Percentiles rank a stretch among this genome's conserved stretches.
Evolutionary conservation across 495 filamentous ascomycete genomes (phyloP).

Genomic region (Aspergillus baeticus): DNA sequence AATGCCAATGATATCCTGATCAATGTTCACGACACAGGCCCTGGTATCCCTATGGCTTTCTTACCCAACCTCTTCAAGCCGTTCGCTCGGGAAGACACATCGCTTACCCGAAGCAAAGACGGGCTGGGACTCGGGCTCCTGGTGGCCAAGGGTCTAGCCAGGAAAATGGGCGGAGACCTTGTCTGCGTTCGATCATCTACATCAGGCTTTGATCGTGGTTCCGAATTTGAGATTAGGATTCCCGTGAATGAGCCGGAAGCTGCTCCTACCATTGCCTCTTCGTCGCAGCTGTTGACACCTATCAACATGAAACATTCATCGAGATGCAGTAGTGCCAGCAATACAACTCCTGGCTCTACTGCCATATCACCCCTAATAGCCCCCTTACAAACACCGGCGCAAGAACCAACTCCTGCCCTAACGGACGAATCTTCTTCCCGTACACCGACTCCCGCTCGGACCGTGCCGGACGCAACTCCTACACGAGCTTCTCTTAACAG

Average conservation of each 20-base stretch:
- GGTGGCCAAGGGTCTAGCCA: conserved; percentile 72
- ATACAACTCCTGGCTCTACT: conserved; percentile 22
- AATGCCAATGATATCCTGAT: conserved; percentile 58
- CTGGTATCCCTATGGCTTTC: conserved; percentile 70
- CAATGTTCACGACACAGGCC: conserved; percentile 66
- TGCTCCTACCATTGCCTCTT: conserved; percentile 40
- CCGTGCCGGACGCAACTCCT: conserved; percentile 18
- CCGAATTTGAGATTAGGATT: conserved; percentile 73
- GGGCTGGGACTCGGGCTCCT: conserved; percentile 73
- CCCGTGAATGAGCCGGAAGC: conserved; percentile 56
- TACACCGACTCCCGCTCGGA: conserved; percentile 28
- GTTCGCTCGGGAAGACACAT: conserved; percentile 71
- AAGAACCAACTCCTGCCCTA: conserved; percentile 34
- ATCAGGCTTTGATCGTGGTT: conserved; percentile 62
- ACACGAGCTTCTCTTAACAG: conserved; percentile 23
- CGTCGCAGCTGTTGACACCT: conserved; percentile 27
- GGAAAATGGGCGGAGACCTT: conserved; percentile 75
- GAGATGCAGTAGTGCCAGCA: conserved; percentile 25
- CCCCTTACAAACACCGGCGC: conserved; percentile 25
- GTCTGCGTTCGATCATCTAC: conserved; percentile 67
- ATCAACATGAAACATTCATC: conserved; percentile 25
- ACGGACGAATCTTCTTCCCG: conserved; percentile 31
- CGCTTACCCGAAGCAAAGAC: conserved; percentile 68
- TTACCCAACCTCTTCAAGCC: conserved; percentile 72
- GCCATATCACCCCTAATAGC: conserved; percentile 22